These are phyloP conservation scores for Cyclotella atomus DNA, from an alignment of 108 stramenopile genomes.

Conservation along the genomic window DNA sequence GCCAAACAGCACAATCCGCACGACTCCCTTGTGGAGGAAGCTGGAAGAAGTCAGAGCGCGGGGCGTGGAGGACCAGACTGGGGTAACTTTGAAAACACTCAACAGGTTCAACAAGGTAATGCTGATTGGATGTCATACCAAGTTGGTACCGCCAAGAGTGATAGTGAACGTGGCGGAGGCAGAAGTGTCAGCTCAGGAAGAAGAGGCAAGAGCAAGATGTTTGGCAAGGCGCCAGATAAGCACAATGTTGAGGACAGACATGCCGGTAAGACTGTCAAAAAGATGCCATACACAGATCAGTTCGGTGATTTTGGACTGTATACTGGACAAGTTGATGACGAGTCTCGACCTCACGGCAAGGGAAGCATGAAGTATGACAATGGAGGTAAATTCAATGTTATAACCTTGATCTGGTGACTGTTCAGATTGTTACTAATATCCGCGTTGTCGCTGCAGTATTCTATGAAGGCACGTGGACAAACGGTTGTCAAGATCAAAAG, in stretches of 20 bases:
- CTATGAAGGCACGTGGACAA: constrained; percentile 39
- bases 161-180: neutral
- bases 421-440: too few species aligned
- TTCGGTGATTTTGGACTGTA: constrained; percentile 42
- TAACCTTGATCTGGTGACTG: too few species aligned
- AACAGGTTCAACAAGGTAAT: neutral
- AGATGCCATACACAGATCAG: constrained; percentile 45
- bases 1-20: neutral
- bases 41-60: neutral
- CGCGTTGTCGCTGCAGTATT: constrained; percentile 4
- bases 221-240: constrained; percentile 9
- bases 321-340: constrained; percentile 32
- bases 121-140: constrained; percentile 3
- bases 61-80: neutral
- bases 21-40: neutral
- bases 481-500: constrained; percentile 40
- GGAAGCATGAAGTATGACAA: constrained; percentile 47
- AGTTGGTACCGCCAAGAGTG: neutral
- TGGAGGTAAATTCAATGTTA: neutral
- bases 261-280: constrained; percentile 19
- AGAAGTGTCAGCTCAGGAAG: constrained; percentile 2
- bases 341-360: constrained; percentile 29
- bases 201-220: constrained; percentile 16
- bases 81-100: neutral
- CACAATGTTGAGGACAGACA: constrained; percentile 5